A percentile compares a stretch with the other conserved stretches of the same genome.
Evolutionary conservation across 305 asterid genomes (phyloP).

Genomic region (Solanum aculeatissimum): DNA sequence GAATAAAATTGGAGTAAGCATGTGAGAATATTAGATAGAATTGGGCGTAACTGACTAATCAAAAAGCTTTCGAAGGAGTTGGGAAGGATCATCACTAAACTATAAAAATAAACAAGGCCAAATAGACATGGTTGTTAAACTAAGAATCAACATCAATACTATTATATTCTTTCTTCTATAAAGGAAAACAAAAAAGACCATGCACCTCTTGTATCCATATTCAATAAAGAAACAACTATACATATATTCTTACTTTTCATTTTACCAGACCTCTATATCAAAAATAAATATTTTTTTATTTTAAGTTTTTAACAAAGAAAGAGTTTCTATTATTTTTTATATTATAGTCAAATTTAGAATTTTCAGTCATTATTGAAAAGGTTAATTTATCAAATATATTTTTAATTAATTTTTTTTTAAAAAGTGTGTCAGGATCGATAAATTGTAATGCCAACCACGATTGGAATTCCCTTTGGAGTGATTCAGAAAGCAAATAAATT

Average conservation of each 20-base stretch:
- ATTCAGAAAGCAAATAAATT: neutral
- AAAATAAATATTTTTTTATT: too few species aligned
- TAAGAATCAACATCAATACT: neutral
- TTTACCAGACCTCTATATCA: neutral
- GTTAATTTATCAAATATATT: too few species aligned
- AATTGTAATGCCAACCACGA: neutral
- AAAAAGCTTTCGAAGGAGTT: neutral
- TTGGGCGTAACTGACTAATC: neutral
- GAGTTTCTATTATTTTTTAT: too few species aligned
- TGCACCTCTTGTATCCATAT: neutral
- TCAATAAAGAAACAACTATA: neutral
- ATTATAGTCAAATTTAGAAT: too few species aligned
- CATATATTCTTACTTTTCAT: neutral
- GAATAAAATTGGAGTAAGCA: neutral
- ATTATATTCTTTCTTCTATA: neutral
- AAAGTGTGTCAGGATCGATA: too few species aligned
- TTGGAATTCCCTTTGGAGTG: neutral
- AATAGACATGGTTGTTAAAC: neutral
- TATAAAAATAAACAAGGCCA: neutral
- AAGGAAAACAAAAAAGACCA: neutral
- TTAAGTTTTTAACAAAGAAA: too few species aligned
- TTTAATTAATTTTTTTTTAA: too few species aligned
- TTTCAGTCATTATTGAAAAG: too few species aligned
- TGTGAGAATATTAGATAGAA: neutral
- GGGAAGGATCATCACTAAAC: neutral